Evolutionary conservation across 2,329 filamentous ascomycete species (phyloP), one percentile per base, ranked within the genome.

Genomic region (Pezicula rhizophila): DNA sequence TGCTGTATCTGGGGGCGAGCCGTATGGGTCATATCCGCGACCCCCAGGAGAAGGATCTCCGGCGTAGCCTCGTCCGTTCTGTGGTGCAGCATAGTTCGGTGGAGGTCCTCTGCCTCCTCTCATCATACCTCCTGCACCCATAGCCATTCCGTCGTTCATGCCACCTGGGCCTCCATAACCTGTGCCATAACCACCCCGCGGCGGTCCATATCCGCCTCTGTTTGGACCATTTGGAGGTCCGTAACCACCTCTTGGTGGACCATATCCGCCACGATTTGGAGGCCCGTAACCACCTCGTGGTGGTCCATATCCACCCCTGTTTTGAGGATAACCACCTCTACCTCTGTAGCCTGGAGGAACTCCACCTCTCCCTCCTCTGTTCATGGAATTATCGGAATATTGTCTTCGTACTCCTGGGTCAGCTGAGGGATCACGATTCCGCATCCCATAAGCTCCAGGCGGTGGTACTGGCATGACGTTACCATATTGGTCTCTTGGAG

Each of bases 401-500:
- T 68, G 58, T 69, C 75, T 67, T 71, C 70, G 38, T 69, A 72
- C 48, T 74, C 76, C 47, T 66, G 65, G 8, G 72, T 78, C 43
- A 69, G 72, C 2, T 68, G 72, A 57, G 69, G 67, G 51, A 70
- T 73, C 62, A 70, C 65, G 46, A 66, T 74, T 57, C 76, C 79
- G 12, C 64, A 67, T 57, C 74, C 57, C 60, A 49, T 55, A 59
- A 18, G 51, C 31, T 38, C 53, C 57, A 48, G 49, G 52, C 41
- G 55, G 52, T 43, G 53, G 50, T 33, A 48, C 37, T 34, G 58
- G 54, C 20, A 77, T 66, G 8, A 72, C 69, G 60, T 85, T 86
- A 39, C 82, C 84, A 55, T 85, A 88, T 52, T 82, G 80, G 55
- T 89, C 85, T 51, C 72, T 64, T 25, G 68, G 70, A 25, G 65